Percentiles rank a stretch among this genome's conserved stretches.
phyloP scores from a whole-genome alignment of 2,329 filamentous ascomycete species.

The Alternaria triticina region DNA sequence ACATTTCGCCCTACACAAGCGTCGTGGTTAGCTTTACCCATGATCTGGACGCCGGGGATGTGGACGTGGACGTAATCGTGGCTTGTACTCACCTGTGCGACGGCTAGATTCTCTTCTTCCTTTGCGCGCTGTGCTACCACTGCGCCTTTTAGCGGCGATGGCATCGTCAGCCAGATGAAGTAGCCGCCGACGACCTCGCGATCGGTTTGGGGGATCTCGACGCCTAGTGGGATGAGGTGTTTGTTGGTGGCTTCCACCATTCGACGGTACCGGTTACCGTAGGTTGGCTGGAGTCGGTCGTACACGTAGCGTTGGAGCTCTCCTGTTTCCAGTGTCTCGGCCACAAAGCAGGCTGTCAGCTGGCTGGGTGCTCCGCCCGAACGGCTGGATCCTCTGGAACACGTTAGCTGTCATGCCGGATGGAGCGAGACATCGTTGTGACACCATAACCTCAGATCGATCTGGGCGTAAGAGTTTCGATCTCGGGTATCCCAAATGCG shows the following conservation, averaged over 20 bases:
- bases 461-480: neutral
- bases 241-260: constrained; percentile 66
- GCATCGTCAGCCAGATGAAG: constrained; percentile 80
- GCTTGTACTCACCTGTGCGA: constrained; percentile 58
- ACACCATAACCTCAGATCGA: constrained; percentile 2
- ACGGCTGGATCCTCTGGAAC: constrained; percentile 59
- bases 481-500: neutral
- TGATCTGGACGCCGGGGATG: constrained; percentile 4
- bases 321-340: constrained; percentile 60
- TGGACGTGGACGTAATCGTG: neutral
- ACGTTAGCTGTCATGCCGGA: constrained; percentile 26
- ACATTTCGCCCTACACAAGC: constrained; percentile 66
- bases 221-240: constrained; percentile 68
- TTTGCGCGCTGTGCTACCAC: constrained; percentile 65
- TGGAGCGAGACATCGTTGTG: constrained; percentile 7
- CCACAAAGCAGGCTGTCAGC: constrained; percentile 63
- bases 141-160: constrained; percentile 58
- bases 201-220: constrained; percentile 55
- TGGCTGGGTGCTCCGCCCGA: constrained; percentile 68
- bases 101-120: constrained; percentile 68
- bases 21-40: constrained; percentile 23
- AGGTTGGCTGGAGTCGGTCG: constrained; percentile 61
- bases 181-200: constrained; percentile 74
- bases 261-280: constrained; percentile 59
- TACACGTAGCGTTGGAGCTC: constrained; percentile 61